Conservation (phyloP, 2,329 filamentous ascomycete species). For the Aspergillus fumigatiaffinis region DNA sequence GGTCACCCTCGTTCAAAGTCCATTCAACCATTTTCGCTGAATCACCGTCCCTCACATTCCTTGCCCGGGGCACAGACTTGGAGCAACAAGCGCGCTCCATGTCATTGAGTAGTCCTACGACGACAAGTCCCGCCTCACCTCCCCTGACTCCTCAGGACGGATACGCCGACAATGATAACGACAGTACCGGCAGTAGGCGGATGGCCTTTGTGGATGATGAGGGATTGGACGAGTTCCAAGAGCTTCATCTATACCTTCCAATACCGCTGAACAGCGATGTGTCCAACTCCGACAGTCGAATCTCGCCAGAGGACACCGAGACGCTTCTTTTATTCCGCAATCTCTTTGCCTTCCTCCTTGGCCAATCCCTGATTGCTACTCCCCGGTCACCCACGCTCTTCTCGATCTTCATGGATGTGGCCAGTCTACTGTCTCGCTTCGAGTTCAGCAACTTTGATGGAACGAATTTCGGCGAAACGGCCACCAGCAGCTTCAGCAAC, state of each 20-base stretch:
- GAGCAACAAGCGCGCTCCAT: slow-evolving; percentile 28
- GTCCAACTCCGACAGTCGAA: slow-evolving; percentile 28
- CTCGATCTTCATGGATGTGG: slow-evolving; percentile 58
- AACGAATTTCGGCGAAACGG: slow-evolving; percentile 61
- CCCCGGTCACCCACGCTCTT: slow-evolving; percentile 53
- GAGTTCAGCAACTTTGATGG: slow-evolving; percentile 60
- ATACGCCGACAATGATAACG: slow-evolving; percentile 32
- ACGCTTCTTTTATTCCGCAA: slow-evolving; percentile 59
- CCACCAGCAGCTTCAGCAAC: slow-evolving; percentile 46
- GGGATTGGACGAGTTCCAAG: slow-evolving; percentile 36
- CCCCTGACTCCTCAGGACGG: slow-evolving; percentile 29
- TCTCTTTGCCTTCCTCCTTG: slow-evolving; percentile 61
- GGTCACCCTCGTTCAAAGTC: slow-evolving; percentile 58
- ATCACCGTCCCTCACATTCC: slow-evolving; percentile 52
- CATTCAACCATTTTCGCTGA: slow-evolving; percentile 57
- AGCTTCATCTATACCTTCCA: slow-evolving; percentile 56
- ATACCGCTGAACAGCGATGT: slow-evolving; percentile 53
- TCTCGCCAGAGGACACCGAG: slow-evolving; percentile 50
- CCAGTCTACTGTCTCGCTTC: slow-evolving; percentile 54
- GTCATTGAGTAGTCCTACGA: slow-evolving; percentile 26
- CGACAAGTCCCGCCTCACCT: slow-evolving; percentile 22
- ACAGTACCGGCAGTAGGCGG: slow-evolving; percentile 46
- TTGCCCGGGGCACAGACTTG: slow-evolving; percentile 50
- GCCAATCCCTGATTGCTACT: slow-evolving; percentile 58
- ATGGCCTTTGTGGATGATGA: slow-evolving; percentile 47